phyloP scores from a whole-genome alignment of 352 stramenopile genomes.

The Phytophthora podocarpi region DNA sequence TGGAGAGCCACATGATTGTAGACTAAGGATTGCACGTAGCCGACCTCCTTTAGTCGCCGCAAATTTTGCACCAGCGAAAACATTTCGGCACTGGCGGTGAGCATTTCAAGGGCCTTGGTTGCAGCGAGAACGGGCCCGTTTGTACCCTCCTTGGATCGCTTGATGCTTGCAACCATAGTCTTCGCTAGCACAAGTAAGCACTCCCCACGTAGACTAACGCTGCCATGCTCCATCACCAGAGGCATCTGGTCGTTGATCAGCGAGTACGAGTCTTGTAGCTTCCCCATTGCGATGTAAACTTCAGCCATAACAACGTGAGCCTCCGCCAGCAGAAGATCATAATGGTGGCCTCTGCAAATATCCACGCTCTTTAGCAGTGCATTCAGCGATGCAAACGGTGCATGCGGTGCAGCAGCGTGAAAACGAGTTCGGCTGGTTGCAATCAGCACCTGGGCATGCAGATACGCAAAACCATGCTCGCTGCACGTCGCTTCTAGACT shows the following conservation, averaged over 20 bases:
- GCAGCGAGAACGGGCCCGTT: constrained; percentile 2
- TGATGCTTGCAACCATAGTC: constrained; percentile 42
- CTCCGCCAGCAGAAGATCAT: constrained; percentile 62
- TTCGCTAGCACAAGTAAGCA: constrained; percentile 66
- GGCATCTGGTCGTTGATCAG: constrained; percentile 69
- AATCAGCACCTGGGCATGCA: constrained; percentile 62
- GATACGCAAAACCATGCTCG: constrained; percentile 45
- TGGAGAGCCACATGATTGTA: constrained; percentile 42
- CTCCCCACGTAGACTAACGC: constrained; percentile 57
- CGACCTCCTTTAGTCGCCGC: constrained; percentile 42
- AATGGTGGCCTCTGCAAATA: constrained; percentile 56
- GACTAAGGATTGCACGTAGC: constrained; percentile 48
- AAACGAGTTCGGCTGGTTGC: constrained; percentile 43
- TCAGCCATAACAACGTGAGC: constrained; percentile 68
- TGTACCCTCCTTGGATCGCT: constrained; percentile 22
- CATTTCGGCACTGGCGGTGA: constrained; percentile 36
- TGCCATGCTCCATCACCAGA: constrained; percentile 70
- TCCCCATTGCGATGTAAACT: constrained; percentile 66
- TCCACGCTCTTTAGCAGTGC: constrained; percentile 46
- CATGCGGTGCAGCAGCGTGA: constrained; percentile 39
- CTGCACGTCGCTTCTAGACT: constrained; percentile 47
- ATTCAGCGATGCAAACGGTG: constrained; percentile 58
- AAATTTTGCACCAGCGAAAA: constrained; percentile 44
- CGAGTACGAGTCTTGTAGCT: constrained; percentile 43
- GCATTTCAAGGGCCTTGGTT: constrained; percentile 29